Evolutionary conservation across 1,284 basidiomycete species (phyloP).

Genomic region (Ustilago xerochloae): DNA sequence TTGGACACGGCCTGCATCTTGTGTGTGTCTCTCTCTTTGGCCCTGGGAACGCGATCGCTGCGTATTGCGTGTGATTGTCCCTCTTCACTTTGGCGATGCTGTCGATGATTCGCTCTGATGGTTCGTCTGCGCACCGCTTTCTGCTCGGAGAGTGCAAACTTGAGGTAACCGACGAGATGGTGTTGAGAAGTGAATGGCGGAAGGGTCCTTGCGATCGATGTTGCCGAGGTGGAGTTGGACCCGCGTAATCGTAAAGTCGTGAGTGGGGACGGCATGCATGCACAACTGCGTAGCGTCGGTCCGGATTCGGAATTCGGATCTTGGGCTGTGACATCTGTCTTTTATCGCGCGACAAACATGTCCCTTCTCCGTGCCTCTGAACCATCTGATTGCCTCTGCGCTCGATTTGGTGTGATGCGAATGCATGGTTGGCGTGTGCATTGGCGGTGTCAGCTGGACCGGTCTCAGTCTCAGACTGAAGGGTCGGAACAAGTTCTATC

Average conservation of each 20-base stretch:
- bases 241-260: constrained; percentile 14
- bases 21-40: not conserved
- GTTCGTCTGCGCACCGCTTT: not conserved
- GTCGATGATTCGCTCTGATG: not conserved
- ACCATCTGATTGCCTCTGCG: too few relatives aligned
- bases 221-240: constrained; percentile 29
- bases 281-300: constrained; percentile 10
- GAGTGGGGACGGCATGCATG: constrained; percentile 11
- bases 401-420: too few relatives aligned
- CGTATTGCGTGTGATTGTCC: not conserved
- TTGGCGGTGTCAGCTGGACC: too few relatives aligned
- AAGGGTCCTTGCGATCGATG: not conserved
- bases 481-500: too few relatives aligned
- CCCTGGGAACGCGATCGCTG: not conserved
- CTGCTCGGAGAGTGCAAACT: not conserved
- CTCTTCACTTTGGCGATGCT: not conserved
- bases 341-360: constrained; percentile 14
- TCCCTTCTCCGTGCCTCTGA: not conserved
- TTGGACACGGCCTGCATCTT: constrained; percentile 86
- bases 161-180: too few relatives aligned
- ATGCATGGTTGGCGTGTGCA: too few relatives aligned
- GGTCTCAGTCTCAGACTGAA: too few relatives aligned
- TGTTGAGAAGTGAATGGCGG: constrained; percentile 1
- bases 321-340: not conserved
- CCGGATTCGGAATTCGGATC: constrained; percentile 35